phyloP scores from a whole-genome alignment of 495 filamentous ascomycete species.

The Annulohypoxylon maeteangense region DNA sequence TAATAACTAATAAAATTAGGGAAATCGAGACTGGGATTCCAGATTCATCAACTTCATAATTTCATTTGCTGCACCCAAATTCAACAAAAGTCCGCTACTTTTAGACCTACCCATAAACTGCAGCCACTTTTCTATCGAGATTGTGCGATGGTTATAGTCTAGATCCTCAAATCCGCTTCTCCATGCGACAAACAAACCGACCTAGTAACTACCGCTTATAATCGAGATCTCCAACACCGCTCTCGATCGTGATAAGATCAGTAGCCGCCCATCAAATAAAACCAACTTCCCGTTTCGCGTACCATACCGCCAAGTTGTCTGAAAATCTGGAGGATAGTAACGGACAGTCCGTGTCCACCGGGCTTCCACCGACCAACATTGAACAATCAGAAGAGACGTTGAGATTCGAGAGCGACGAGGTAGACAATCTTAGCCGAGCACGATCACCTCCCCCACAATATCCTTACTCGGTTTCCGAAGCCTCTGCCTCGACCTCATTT shows the following conservation, averaged over 20 bases:
- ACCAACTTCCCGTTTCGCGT: constrained; percentile 13
- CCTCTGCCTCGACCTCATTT: constrained; percentile 66
- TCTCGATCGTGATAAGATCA: constrained; percentile 28
- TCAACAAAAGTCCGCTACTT: neutral
- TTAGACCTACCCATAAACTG: constrained; percentile 9
- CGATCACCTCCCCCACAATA: constrained; percentile 71
- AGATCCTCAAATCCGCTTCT: constrained; percentile 8
- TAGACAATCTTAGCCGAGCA: constrained; percentile 51
- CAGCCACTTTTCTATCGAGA: constrained; percentile 2
- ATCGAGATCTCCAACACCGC: constrained; percentile 21
- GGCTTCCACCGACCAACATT: constrained; percentile 51
- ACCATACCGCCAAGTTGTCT: constrained; percentile 74
- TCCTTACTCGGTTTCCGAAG: constrained; percentile 64
- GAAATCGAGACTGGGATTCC: constrained; percentile 34
- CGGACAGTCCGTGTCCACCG: constrained; percentile 75
- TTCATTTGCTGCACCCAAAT: neutral
- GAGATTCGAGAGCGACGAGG: constrained; percentile 53
- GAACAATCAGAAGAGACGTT: constrained; percentile 40
- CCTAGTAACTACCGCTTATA: constrained; percentile 16
- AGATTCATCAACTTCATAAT: constrained; percentile 38
- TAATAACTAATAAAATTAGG: constrained; percentile 37
- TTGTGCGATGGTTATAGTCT: constrained; percentile 11
- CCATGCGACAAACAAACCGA: constrained; percentile 34
- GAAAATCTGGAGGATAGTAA: constrained; percentile 67
- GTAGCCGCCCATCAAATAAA: constrained; percentile 17